Evolutionary conservation across 805 yeast species (phyloP).

Genomic region (Hagleromyces aurorensis): DNA sequence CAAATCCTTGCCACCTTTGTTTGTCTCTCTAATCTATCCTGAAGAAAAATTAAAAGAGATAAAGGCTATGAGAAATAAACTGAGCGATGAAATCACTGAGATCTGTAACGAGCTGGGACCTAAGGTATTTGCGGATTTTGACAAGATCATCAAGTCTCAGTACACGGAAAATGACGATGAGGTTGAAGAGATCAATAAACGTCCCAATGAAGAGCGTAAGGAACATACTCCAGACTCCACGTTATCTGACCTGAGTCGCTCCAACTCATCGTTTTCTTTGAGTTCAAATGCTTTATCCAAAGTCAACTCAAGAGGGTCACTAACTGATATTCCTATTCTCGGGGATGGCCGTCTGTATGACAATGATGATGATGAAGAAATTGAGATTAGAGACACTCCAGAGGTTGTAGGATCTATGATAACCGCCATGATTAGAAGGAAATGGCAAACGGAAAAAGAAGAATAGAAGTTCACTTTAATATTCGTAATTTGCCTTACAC

Average conservation of each 20-base stretch:
- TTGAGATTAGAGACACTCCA: slow-evolving; percentile 7
- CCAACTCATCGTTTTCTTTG: too few species aligned
- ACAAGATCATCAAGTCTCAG: slow-evolving; percentile 23
- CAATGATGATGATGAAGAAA: slow-evolving; percentile 6
- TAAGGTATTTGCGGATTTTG: slow-evolving; percentile 79
- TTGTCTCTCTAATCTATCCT: slow-evolving; percentile 35
- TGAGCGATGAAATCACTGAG: slow-evolving; percentile 68
- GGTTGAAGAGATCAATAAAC: too few species aligned
- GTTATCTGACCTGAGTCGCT: too few species aligned
- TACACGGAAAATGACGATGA: slow-evolving; percentile 4
- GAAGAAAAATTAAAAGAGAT: slow-evolving; percentile 41
- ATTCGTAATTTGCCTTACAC: too few species aligned
- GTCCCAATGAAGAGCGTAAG: too few species aligned
- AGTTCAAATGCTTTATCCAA: slow-evolving; percentile 59
- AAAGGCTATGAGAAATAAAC: slow-evolving; percentile 48
- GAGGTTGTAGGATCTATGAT: slow-evolving; percentile 14
- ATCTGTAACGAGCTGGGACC: slow-evolving; percentile 82
- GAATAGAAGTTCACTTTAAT: too few species aligned
- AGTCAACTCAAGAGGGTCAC: slow-evolving; percentile 52
- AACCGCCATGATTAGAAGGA: slow-evolving; percentile 22
- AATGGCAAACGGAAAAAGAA: slow-evolving; percentile 20
- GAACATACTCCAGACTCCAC: too few species aligned
- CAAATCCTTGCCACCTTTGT: slow-evolving; percentile 73
- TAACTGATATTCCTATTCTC: slow-evolving; percentile 58
- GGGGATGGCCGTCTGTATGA: slow-evolving; percentile 20